Evolutionary conservation across 208 protist genomes (phyloP).

Genomic region (Entamoeba dispar): DNA sequence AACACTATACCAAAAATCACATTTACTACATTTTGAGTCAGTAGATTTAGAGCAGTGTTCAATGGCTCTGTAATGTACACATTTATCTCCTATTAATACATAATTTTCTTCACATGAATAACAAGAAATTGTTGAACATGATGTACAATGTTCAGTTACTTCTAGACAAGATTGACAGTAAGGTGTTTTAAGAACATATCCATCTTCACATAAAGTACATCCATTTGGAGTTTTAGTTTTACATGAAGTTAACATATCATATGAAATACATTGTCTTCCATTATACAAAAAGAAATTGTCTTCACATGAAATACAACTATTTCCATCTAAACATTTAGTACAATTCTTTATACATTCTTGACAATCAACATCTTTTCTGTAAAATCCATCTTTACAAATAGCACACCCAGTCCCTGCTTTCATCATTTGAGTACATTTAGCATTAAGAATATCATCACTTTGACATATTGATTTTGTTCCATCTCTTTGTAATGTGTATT

Average conservation of each 20-base stretch:
- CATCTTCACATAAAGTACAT: background rate
- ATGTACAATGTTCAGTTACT: background rate
- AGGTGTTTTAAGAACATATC: background rate
- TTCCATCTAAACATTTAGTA: background rate
- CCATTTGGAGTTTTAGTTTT: background rate
- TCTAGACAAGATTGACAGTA: background rate
- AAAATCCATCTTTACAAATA: background rate
- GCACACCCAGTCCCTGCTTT: background rate
- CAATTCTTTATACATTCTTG: background rate
- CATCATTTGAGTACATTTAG: background rate
- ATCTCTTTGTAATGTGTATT: background rate
- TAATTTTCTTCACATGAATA: background rate
- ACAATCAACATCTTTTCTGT: background rate
- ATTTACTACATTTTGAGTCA: background rate
- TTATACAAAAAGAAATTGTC: background rate
- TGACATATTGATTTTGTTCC: background rate
- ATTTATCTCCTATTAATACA: background rate
- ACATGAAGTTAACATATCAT: background rate
- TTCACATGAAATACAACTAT: background rate
- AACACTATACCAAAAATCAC: background rate
- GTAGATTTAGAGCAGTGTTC: background rate
- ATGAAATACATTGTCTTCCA: background rate
- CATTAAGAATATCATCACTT: background rate
- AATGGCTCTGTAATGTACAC: background rate
- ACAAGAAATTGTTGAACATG: background rate